Percentiles rank a stretch among this genome's conserved stretches.
These are phyloP conservation scores for Lomentospora prolificans DNA, from an alignment of 2,329 filamentous ascomycete species.

Conservation along the genomic window DNA sequence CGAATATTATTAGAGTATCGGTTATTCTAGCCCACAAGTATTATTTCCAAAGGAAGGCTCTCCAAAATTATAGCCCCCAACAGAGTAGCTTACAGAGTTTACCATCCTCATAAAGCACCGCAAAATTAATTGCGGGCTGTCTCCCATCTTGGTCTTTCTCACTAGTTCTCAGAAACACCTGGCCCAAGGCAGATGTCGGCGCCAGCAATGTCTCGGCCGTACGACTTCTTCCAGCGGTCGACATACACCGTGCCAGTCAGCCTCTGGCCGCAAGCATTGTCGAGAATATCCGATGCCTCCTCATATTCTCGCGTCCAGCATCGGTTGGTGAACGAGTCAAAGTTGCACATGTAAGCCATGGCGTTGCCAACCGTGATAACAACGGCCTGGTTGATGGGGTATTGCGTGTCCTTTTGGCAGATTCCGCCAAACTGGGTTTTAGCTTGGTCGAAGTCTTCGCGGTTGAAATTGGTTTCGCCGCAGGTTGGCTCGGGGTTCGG, in stretches of 20 bases:
- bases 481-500: neutral
- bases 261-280: neutral
- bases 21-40: no score
- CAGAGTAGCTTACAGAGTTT: no score
- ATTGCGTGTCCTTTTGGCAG: slow-evolving; percentile 1
- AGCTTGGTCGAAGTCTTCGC: neutral
- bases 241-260: neutral
- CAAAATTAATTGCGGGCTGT: no score
- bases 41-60: no score
- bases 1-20: no score
- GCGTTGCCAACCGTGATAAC: neutral
- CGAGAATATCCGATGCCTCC: neutral
- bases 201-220: neutral
- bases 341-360: slow-evolving; percentile 7
- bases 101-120: no score
- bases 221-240: slow-evolving; percentile 1
- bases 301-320: slow-evolving; percentile 2
- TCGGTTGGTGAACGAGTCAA: neutral
- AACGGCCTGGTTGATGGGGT: neutral
- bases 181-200: neutral
- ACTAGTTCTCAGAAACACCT: no score
- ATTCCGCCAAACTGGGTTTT: neutral
- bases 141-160: no score
- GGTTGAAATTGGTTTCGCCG: neutral
- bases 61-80: no score